Conservation (phyloP, 2,329 filamentous ascomycete species). For the Penicillium occitanis region DNA sequence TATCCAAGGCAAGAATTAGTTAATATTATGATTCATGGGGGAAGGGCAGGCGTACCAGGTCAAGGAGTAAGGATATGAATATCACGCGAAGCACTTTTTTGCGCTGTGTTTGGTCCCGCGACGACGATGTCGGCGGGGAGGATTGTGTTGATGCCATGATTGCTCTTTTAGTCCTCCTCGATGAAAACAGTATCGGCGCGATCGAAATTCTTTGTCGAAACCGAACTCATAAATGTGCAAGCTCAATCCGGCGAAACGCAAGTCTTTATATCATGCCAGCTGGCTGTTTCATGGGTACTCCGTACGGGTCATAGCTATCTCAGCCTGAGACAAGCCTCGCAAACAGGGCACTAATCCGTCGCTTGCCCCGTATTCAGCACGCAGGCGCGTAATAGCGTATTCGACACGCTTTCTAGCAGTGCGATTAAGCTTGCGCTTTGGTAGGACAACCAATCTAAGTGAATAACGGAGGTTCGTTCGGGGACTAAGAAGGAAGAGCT, state of each 20-base stretch:
- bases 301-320: not conserved
- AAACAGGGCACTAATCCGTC: not conserved
- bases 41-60: conserved; percentile 65
- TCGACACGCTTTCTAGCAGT: not conserved
- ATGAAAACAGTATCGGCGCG: not conserved
- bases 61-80: conserved; percentile 83
- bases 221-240: not conserved
- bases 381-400: not conserved
- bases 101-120: conserved; percentile 41
- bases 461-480: not conserved
- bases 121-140: conserved; percentile 31
- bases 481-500: not conserved
- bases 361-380: not conserved
- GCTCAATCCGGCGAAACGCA: not conserved
- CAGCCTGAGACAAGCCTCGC: conserved; percentile 2
- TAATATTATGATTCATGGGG: not conserved
- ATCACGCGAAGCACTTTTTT: conserved; percentile 84
- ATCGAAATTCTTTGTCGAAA: not conserved
- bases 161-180: not conserved
- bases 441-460: not conserved
- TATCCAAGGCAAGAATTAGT: conserved; percentile 38
- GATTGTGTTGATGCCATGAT: not conserved
- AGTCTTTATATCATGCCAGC: not conserved
- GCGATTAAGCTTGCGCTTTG: not conserved
- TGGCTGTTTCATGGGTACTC: not conserved